Conservation (phyloP, 2,329 filamentous ascomycete genomes). For the Botrytis byssoidea region DNA sequence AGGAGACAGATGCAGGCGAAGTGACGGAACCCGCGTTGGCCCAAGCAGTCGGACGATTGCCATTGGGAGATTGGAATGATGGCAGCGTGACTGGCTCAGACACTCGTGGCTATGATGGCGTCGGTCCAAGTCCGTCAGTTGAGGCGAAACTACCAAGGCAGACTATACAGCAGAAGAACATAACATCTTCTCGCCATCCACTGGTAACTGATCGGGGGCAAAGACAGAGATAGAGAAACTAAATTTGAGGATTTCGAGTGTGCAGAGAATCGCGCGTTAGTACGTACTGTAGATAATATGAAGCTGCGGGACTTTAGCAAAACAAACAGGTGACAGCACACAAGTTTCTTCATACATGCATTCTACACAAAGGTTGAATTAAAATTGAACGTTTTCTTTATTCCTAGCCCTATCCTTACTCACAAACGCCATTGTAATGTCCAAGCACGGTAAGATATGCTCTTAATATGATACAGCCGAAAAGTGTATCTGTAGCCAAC, state of each 20-base stretch:
- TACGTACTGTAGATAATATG: background rate
- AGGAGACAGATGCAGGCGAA: background rate
- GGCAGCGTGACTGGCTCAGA: background rate
- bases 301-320: conserved; percentile 3
- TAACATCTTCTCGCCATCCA: background rate
- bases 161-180: background rate
- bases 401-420: conserved; percentile 20
- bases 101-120: background rate
- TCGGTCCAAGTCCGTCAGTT: background rate
- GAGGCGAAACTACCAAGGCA: background rate
- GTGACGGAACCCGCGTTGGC: background rate
- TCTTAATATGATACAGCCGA: conserved; percentile 25
- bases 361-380: conserved; percentile 10
- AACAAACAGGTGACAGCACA: background rate
- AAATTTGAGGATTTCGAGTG: background rate
- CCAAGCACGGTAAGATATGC: conserved; percentile 21
- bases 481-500: conserved; percentile 18
- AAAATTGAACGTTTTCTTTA: conserved; percentile 18
- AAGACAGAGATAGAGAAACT: background rate
- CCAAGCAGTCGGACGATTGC: background rate
- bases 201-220: background rate
- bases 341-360: background rate
- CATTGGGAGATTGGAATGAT: background rate
- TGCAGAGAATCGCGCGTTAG: background rate
- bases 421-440: conserved; percentile 22